Evolutionary conservation across 2,329 filamentous ascomycete species (phyloP), one percentile per base, ranked within the genome.

Genomic region (Beauveria caledonica): DNA sequence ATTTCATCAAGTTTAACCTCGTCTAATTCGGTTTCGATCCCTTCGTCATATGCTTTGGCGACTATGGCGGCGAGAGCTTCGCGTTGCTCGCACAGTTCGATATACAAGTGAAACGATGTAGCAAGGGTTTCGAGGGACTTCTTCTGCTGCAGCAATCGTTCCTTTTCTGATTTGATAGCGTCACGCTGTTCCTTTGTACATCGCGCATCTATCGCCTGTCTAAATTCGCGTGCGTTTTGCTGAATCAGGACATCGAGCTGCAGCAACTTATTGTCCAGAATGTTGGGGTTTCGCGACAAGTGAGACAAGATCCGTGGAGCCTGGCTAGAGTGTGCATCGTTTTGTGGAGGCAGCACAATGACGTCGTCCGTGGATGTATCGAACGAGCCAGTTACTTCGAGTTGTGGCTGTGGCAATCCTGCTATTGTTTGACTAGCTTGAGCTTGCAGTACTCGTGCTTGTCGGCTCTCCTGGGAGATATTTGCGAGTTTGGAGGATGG

Each of bases 11-110:
- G 70, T 45, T 72, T 75, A 39, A 69, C 66, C 65, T 85, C 81
- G 23, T 82, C 79, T 10, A 79, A 77, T 2, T 79, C 76, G 1
- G 78, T 84, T 52, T 84, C 77, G 15, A 78, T 67, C 25, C 77
- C 77, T 10, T 80, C 75, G 15, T 75, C 76, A 62, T 83, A 85
- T 0, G 78, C 78, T 60, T 79, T 72, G 3, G 75, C 74, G 53
- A 85, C 77, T 55, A 75, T 72, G 51, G 76, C 69, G 0, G 80
- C 72, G 23, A 85, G 68, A 6, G 71, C 67, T 61, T 84, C 77
- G 49, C 76, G 75, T 63, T 78, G 75, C 17, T 70, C 69, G 45
- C 71, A 71, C 13, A 84, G 68, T 3, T 71, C 66, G 49, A 72
- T 71, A 61, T 79, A 80, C 2, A 72, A 70, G 23, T 75, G 71